Evolutionary conservation across 208 protist species (phyloP), one percentile per base, ranked within the genome.

Genomic region (Acanthamoeba castellanii): DNA sequence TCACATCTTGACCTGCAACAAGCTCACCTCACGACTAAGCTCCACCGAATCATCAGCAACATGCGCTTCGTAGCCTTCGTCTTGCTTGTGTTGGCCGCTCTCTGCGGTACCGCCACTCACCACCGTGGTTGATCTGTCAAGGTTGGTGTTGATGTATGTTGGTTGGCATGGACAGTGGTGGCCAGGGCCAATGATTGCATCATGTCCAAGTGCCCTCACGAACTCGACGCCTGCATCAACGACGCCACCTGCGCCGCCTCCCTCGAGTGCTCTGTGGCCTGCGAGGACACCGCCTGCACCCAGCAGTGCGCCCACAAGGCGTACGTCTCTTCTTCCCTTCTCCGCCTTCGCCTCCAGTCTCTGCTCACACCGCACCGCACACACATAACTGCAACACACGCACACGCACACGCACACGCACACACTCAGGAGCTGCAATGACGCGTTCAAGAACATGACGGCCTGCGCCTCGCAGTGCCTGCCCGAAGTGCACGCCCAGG

Each of bases 371-470:
- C n/a, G n/a, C n/a, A n/a, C n/a, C n/a, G n/a, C n/a, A n/a, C n/a
- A n/a, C n/a, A n/a, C n/a, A n/a, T n/a, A n/a, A n/a, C n/a, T n/a
- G n/a, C n/a, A n/a, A n/a, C n/a, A n/a, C n/a, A n/a, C n/a, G n/a
- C 66, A 16, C 66, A 30, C 30, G 0, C 66, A 72, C 7, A 1
- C 18, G n/a, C 20, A 0, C 22, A 72, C 8, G 22, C 11, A 18
- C 50, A 55, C 30, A 34, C 18, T 1, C 66, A 72, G 66, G 22
- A 34, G 30, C 30, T 27, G 66, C 30, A 72, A 34, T 20, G 22
- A 72, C 8, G 66, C 66, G 0, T 72, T 72, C 66, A 72, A n/a
- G 66, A 72, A 72, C 66, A 72, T 72, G 66, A 72, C 66, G 18
- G 20, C 66, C 9, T 72, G 66, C 30, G 66, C n/a, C 9, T 27